Evolutionary conservation across 2,329 filamentous ascomycete species (phyloP).

Genomic region (Blastomyces parvus): DNA sequence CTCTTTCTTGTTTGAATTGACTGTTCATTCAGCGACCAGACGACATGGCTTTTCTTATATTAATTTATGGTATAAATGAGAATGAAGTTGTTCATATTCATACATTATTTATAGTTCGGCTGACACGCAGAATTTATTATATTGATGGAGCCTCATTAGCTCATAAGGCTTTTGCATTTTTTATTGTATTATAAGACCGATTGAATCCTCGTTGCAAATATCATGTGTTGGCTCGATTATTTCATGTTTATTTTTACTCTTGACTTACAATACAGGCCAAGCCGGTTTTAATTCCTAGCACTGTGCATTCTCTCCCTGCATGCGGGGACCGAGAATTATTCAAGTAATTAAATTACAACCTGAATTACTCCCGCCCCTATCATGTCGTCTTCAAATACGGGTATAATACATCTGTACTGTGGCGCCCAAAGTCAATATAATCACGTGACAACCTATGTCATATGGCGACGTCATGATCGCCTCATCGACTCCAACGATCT

Average conservation of each 20-base stretch:
- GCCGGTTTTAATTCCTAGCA: neutral
- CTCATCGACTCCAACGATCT: neutral
- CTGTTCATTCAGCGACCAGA: neutral
- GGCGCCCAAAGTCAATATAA: neutral
- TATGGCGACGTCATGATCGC: neutral
- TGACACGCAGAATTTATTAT: neutral
- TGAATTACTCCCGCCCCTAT: too few species aligned
- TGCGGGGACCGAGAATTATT: neutral
- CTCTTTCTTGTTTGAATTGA: slow-evolving; percentile 4
- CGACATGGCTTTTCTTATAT: neutral
- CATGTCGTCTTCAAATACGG: too few species aligned
- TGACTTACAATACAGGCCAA: neutral
- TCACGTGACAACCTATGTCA: neutral
- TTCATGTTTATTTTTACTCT: neutral
- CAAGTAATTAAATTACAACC: too few species aligned
- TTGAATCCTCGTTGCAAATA: neutral
- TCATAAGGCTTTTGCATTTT: neutral
- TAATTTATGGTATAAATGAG: slow-evolving; percentile 4
- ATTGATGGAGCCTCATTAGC: neutral
- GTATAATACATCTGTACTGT: too few species aligned
- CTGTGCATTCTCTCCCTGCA: neutral
- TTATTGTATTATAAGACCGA: neutral
- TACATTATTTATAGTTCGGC: neutral
- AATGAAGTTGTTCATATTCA: neutral
- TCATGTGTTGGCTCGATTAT: neutral